These are phyloP conservation scores for Periconia sp. DNA, from an alignment of 2,329 filamentous ascomycete genomes.

Conservation along the genomic window DNA sequence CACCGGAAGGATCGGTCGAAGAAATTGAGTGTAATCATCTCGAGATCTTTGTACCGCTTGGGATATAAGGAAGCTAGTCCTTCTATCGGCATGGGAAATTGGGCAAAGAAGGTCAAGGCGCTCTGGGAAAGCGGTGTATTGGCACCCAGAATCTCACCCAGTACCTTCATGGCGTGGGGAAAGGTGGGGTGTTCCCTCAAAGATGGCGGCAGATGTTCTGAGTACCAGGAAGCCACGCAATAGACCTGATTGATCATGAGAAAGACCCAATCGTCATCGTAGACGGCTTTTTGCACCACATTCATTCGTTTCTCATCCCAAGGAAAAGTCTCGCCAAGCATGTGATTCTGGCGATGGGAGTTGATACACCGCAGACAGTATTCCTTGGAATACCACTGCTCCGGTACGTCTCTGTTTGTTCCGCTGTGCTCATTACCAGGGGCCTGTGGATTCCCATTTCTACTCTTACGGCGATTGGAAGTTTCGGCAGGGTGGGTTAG, in stretches of 20 bases:
- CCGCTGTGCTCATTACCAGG: no score
- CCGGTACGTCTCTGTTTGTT: not conserved
- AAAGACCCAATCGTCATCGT: slow-evolving; percentile 29
- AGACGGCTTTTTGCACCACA: slow-evolving; percentile 40
- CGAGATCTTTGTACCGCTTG: slow-evolving; percentile 36
- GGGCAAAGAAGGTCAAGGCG: slow-evolving; percentile 49
- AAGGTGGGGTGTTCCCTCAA: slow-evolving; percentile 39
- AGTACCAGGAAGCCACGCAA: slow-evolving; percentile 32
- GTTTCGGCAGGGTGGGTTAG: no score
- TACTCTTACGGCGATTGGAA: no score
- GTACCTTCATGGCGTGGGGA: slow-evolving; percentile 32
- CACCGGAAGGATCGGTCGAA: slow-evolving; percentile 39
- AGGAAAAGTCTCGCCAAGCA: not conserved
- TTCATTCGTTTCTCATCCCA: slow-evolving; percentile 17
- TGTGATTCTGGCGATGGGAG: not conserved
- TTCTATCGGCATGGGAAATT: slow-evolving; percentile 47
- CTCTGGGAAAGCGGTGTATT: slow-evolving; percentile 35
- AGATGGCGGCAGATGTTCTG: slow-evolving; percentile 38
- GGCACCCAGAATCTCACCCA: slow-evolving; percentile 49
- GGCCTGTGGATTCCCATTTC: no score
- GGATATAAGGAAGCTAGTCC: slow-evolving; percentile 25
- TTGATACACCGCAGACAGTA: not conserved
- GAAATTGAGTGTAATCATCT: slow-evolving; percentile 40
- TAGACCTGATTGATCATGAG: slow-evolving; percentile 34
- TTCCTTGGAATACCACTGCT: not conserved